A percentile compares a stretch with the other conserved stretches of the same genome.
Conservation (phyloP, 176 grass and related monocot species). For the Aegilops sharonensis region DNA sequence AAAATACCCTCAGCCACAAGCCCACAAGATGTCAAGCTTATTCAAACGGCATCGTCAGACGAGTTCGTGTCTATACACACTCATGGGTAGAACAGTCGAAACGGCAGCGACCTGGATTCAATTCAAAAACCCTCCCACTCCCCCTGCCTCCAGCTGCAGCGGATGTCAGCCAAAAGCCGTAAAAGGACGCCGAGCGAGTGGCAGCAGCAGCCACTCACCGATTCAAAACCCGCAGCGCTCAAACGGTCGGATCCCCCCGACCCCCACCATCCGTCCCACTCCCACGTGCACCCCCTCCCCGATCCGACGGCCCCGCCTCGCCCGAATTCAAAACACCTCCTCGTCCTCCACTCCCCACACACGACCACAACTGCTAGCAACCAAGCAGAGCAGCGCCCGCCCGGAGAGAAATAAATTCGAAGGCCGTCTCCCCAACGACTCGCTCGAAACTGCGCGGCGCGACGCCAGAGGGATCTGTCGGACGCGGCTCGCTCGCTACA, state of each 20-base stretch:
- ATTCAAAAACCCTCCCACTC: constrained; percentile 13
- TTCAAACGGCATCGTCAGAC: neutral
- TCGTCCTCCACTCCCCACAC: constrained; percentile 1
- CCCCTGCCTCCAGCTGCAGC: neutral
- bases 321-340: constrained; percentile 49
- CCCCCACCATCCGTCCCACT: constrained; percentile 6
- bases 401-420: constrained; percentile 53
- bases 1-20: neutral
- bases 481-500: constrained; percentile 3
- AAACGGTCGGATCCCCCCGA: constrained; percentile 50
- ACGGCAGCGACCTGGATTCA: constrained; percentile 12
- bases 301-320: constrained; percentile 47
- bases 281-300: neutral
- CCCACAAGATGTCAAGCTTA: neutral
- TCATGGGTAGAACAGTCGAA: neutral
- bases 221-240: constrained; percentile 37
- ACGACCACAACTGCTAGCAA: neutral
- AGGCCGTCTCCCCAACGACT: constrained; percentile 29
- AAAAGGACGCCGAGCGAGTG: constrained; percentile 1
- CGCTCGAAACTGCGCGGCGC: constrained; percentile 27
- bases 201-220: constrained; percentile 11
- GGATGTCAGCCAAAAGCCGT: constrained; percentile 39
- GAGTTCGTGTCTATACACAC: neutral
- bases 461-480: constrained; percentile 50
- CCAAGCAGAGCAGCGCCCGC: neutral